phyloP scores from a whole-genome alignment of 2,329 filamentous ascomycete genomes.

The Diaporthe sp. region DNA sequence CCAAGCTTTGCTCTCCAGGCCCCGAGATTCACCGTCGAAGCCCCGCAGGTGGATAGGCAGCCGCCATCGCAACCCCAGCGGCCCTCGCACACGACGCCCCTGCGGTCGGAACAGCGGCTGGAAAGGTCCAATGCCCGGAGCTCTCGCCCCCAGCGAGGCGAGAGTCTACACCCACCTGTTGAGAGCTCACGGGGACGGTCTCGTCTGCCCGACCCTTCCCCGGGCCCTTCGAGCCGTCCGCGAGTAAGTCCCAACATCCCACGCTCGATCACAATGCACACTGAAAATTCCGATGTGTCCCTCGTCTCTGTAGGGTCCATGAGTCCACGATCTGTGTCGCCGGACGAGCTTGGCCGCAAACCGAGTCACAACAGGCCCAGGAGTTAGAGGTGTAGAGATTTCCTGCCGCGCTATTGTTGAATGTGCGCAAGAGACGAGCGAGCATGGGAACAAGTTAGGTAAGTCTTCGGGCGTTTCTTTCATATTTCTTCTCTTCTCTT shows the following conservation, averaged over 20 bases:
- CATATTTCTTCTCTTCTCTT: background rate
- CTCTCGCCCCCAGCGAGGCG: background rate
- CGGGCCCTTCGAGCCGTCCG: background rate
- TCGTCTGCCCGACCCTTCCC: background rate
- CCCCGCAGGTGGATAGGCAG: too few species aligned
- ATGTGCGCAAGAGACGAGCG: background rate
- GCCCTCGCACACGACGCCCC: background rate
- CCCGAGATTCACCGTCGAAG: too few species aligned
- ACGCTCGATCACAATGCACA: background rate
- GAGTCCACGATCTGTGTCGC: background rate
- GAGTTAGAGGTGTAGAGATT: background rate
- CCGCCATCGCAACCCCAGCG: background rate
- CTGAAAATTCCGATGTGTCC: background rate
- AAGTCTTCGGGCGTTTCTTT: background rate
- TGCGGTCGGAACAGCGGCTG: background rate
- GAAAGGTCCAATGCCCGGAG: background rate
- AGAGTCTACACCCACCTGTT: background rate
- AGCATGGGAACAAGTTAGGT: background rate
- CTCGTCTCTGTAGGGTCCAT: background rate
- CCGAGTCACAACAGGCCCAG: background rate
- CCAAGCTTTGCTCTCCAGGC: background rate
- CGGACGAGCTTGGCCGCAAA: background rate
- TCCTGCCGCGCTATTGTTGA: background rate
- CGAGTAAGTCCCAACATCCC: background rate
- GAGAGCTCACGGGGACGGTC: too few species aligned